These are phyloP conservation scores for Nymphaea thermarum DNA, from an alignment of 164 flowering plant genomes.

Conservation along the genomic window DNA sequence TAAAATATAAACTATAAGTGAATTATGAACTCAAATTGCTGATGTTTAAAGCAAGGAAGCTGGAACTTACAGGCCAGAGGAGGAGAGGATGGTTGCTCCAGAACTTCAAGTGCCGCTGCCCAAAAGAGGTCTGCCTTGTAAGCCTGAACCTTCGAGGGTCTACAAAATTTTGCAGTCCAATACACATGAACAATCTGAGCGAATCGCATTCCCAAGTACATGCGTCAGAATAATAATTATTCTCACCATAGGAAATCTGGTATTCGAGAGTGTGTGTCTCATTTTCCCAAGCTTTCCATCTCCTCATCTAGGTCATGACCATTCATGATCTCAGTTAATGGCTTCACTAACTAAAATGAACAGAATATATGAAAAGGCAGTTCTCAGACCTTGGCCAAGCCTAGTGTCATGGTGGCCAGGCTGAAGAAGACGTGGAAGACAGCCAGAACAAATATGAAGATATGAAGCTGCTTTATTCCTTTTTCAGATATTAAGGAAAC, in stretches of 20 bases:
- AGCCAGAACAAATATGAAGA: constrained; percentile 68
- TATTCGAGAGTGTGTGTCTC: constrained; percentile 56
- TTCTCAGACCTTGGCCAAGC: constrained; percentile 41
- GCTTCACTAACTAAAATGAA: neutral
- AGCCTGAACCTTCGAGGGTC: constrained; percentile 58
- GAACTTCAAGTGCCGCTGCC: constrained; percentile 34
- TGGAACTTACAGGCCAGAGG: constrained; percentile 34
- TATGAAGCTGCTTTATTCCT: constrained; percentile 63
- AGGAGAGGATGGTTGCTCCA: constrained; percentile 40
- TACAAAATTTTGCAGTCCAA: constrained; percentile 2
- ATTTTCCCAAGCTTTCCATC: constrained; percentile 66
- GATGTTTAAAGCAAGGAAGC: neutral
- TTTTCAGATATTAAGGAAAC: constrained; percentile 49
- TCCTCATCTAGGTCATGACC: constrained; percentile 35
- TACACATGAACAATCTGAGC: no score
- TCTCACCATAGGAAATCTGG: constrained; percentile 42
- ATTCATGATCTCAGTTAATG: neutral
- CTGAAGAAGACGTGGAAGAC: constrained; percentile 51
- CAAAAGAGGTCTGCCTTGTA: constrained; percentile 49
- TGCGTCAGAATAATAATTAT: no score
- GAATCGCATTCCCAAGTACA: no score
- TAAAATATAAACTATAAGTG: no score
- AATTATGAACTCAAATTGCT: neutral
- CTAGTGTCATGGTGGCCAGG: constrained; percentile 38
- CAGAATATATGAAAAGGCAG: neutral